Base-by-base conservation (phyloP, 2,329 filamentous ascomycete species). In the Rosellinia necatrix region DNA sequence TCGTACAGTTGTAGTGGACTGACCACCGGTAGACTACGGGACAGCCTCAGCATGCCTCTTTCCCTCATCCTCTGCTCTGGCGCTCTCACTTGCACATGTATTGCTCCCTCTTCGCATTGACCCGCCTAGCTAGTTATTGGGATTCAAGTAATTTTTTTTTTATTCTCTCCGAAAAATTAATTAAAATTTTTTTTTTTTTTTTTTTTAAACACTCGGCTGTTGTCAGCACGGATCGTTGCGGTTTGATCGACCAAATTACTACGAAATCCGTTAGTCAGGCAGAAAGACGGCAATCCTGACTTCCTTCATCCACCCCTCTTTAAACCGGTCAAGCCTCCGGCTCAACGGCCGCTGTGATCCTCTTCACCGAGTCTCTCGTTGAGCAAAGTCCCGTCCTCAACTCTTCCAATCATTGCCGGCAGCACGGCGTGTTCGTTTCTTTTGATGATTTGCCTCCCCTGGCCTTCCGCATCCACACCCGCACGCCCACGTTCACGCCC, bases 251-350 rank as follows among this genome's bases (percentile, higher is more conserved):
- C 61, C 57, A 60, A 58, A 64, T 62, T 61, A 63, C 64, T 56
- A 60, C 61, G 63, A 63, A 56, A 51, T 42, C 48, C 32, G 55
- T 56, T 54, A 52, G 63, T 64, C 55, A 54, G 59, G 59, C 64
- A 65, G 35, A 53, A 30, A 43, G 58, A 56, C 49, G 53, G 47
- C 54, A 56, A 61, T 62, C 49, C 61, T 57, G 54, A 60, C 61
- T 64, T 58, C 34, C 38, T 58, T 41, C 51, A 47, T 60, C 58
- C 64, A 63, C 67, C 66, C 62, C 66, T 68, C 65, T 69, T 68
- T 68, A 68, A 69, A 69, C 66, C 67, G 67, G 67, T 69, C 66
- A 69, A 61, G 61, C 59, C 61, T 63, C 66, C 64, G 63, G 64
- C 57, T 69, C 63, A 63, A 66, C 66, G 61, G 59, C 62, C 62